A percentile compares a stretch with the other conserved stretches of the same genome.
These are phyloP conservation scores for Colletotrichum coccodes DNA, from an alignment of 2,329 filamentous ascomycete genomes.

Conservation along the genomic window DNA sequence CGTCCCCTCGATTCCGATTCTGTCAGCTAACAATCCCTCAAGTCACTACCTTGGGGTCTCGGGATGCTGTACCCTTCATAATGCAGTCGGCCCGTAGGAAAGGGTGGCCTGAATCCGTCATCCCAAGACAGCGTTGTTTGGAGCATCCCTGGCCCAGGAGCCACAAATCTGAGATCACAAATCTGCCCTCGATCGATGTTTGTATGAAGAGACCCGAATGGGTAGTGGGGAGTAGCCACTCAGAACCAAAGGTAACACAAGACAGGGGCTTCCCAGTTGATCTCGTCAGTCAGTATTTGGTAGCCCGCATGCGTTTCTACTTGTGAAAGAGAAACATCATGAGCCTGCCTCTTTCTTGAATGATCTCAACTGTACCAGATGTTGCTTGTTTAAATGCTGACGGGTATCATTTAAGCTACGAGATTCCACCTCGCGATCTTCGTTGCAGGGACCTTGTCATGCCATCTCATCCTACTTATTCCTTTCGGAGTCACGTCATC, in stretches of 20 bases:
- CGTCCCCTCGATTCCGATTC: no score
- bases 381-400: background rate
- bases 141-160: background rate
- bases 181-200: slow-evolving; percentile 10
- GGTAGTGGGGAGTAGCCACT: background rate
- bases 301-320: background rate
- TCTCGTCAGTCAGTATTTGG: background rate
- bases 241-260: background rate
- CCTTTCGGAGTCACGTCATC: background rate
- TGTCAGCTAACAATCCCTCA: background rate
- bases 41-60: background rate
- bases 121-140: background rate
- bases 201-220: slow-evolving; percentile 10
- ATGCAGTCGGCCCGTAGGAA: background rate
- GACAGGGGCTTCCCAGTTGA: background rate
- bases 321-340: background rate
- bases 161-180: slow-evolving; percentile 2
- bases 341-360: background rate
- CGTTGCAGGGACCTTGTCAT: background rate
- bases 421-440: no score
- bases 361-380: background rate
- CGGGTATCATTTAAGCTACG: background rate
- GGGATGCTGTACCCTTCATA: background rate
- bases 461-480: background rate
- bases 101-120: background rate